Percentiles rank a stretch among this genome's conserved stretches.
Evolutionary conservation across 345 rosid genomes (phyloP).

Genomic region (Ceriops zippeliana): DNA sequence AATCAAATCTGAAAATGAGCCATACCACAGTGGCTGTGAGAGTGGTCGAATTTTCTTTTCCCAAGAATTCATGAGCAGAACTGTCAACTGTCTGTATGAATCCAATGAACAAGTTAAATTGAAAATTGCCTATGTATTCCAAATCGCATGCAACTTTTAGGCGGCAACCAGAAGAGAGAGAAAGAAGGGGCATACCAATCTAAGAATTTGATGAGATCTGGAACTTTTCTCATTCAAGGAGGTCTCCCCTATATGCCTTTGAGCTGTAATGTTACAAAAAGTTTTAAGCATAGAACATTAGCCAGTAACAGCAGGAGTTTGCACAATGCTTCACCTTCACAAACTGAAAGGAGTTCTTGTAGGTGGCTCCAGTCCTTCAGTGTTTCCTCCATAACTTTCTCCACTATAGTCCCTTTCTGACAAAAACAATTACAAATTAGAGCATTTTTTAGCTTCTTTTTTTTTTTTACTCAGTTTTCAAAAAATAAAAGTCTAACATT

Average conservation of each 20-base stretch:
- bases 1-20: not conserved
- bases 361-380: constrained; percentile 87
- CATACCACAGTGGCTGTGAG: constrained; percentile 91
- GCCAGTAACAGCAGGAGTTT: constrained; percentile 11
- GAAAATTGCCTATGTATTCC: constrained; percentile 2
- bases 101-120: constrained; percentile 5
- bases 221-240: constrained; percentile 90
- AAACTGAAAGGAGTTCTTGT: constrained; percentile 71
- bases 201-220: constrained; percentile 96
- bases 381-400: constrained; percentile 75
- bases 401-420: constrained; percentile 90
- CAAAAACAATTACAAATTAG: constrained; percentile 24
- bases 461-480: not conserved
- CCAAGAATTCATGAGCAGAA: constrained; percentile 89
- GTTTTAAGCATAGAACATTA: constrained; percentile 20
- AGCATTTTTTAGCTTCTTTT: not conserved
- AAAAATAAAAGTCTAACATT: not conserved
- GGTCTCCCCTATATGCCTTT: constrained; percentile 91
- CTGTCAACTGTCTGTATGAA: constrained; percentile 79
- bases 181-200: constrained; percentile 48
- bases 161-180: constrained; percentile 2
- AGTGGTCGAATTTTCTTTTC: constrained; percentile 85
- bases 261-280: constrained; percentile 51
- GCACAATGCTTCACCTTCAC: constrained; percentile 64
- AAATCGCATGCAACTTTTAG: not conserved